Base-by-base conservation (phyloP, 192 early-diverging fungal species). In the Backusella australiensis region DNA sequence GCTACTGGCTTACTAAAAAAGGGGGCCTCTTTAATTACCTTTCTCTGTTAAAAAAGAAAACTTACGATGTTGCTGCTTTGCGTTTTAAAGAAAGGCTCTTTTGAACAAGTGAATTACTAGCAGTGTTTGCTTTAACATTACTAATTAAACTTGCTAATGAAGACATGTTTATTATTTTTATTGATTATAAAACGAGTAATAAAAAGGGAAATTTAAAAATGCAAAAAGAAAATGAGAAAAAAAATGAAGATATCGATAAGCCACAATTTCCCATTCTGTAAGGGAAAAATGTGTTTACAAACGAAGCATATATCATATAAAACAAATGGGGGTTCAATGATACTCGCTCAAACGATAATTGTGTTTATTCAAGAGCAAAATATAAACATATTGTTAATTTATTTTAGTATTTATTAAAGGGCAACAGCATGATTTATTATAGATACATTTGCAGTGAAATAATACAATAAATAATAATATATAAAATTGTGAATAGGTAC, bases 71-170 rank as follows among this genome's bases (percentile, higher is more conserved):
- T 3, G 1, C 3, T 38, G 32, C 66, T 65, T 74, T 79, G 34
- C 72, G 67, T 42, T 72, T 79, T 29, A 41, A 26, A 26, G 76
- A 29, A 44, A 74, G 4, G n/a, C 19, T 69, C 34, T 79, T 79
- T 75, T 74, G 39, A 4, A 79, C 36, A 29, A 74, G 36, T 2
- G 49, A 38, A 74, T 79, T 79, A 0, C 6, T 34, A 0, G 73
- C 77, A 3, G 77, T 79, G 15, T 79, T 79, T 34, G 67, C 36
- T 35, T 79, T 79, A 1, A 79, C 73, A 63, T 17, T 79, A 38
- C 41, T 74, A 44, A 79, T 79, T 23, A 79, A 46, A 46, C 72
- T 79, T 17, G 77, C 73, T 71, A 79, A 74, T 34, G 77, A 79
- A 23, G 67, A 67, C 72, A 79, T 70, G n/a, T 5, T 35, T n/a